Base-by-base conservation (phyloP, 768 basidiomycete species). In the Leccinum truebloodii region DNA sequence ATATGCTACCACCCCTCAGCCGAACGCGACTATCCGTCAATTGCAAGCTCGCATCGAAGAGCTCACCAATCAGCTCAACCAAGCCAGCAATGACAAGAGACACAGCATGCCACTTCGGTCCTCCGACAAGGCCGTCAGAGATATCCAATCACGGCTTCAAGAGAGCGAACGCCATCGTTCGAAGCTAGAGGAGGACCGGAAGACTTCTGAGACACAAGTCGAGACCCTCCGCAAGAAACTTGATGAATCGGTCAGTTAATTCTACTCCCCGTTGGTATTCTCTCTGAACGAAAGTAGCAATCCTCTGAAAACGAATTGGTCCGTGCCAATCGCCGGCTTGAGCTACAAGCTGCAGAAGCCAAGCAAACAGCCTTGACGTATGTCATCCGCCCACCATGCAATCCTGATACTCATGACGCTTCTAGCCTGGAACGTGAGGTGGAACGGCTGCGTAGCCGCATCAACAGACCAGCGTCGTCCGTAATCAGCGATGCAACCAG, bases 41-140 rank as follows among this genome's bases (percentile, higher is more conserved):
- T 76, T 86, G 26, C 90, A 91, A 62, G 84, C 78, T 57, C 83
- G 86, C 30, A 85, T 92, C 20, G 90, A 91, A 62, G 92, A 93
- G 65, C 80, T 92, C 59, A 78, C 77, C 16, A 68, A 62, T 54
- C 81, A 82, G 61, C 71, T 85, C 44, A 76, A 59, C 37, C 79
- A 81, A 60, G 67, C 71, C 13, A 70, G 73, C 34, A 81, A 76
- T 58, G 81, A 83, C 65, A 80, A 73, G 60, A 63, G 65, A 49
- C 75, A 74, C 22, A 67, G 68, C 20, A 66, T 62, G 44, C 65
- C 74, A n/a, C 65, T 75, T 56, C 76, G 78, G 52, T 71, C 77
- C 12, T 79, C 79, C 18, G 80, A 84, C 67, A 81, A 85, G 53
- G 72, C 71, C 54, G 71, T 79, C 39, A 79, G 82, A 54, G 87